A percentile compares a stretch with the other conserved stretches of the same genome.
Evolutionary conservation across 768 basidiomycete genomes (phyloP).

Genomic region (Lactarius akahatsu): DNA sequence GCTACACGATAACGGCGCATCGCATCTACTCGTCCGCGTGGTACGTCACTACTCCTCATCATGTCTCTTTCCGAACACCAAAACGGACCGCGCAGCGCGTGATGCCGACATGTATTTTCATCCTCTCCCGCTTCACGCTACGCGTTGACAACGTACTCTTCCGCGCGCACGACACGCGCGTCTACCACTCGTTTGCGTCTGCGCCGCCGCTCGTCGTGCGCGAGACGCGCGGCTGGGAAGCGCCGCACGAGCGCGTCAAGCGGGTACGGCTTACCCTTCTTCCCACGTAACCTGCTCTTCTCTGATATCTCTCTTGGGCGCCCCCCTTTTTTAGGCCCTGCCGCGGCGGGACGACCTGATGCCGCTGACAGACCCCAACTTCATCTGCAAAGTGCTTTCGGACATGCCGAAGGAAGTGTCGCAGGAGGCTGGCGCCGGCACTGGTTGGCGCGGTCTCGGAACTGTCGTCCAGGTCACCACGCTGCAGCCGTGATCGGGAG

Average conservation of each 20-base stretch:
- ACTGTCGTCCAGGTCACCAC: conserved; percentile 56
- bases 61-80: not conserved
- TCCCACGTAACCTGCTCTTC: not conserved
- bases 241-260: conserved; percentile 78
- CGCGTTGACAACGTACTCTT: conserved; percentile 96
- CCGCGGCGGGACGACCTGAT: conserved; percentile 79
- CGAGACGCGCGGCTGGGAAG: conserved; percentile 89
- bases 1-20: conserved; percentile 94
- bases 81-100: conserved; percentile 62
- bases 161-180: conserved; percentile 81
- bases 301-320: not conserved
- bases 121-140: conserved; percentile 87
- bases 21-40: conserved; percentile 78
- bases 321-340: conserved; percentile 47
- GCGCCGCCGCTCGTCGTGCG: conserved; percentile 63
- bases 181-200: conserved; percentile 81
- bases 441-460: conserved; percentile 83
- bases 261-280: conserved; percentile 46
- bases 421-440: conserved; percentile 64
- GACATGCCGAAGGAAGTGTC: conserved; percentile 58
- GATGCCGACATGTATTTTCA: conserved; percentile 93
- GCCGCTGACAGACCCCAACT: conserved; percentile 83
- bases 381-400: conserved; percentile 70
- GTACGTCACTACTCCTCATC: conserved; percentile 48
- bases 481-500: conserved; percentile 30